Evolutionary conservation across 108 stramenopile genomes (phyloP).

Genomic region (Cafeteria roenbergensis): DNA sequence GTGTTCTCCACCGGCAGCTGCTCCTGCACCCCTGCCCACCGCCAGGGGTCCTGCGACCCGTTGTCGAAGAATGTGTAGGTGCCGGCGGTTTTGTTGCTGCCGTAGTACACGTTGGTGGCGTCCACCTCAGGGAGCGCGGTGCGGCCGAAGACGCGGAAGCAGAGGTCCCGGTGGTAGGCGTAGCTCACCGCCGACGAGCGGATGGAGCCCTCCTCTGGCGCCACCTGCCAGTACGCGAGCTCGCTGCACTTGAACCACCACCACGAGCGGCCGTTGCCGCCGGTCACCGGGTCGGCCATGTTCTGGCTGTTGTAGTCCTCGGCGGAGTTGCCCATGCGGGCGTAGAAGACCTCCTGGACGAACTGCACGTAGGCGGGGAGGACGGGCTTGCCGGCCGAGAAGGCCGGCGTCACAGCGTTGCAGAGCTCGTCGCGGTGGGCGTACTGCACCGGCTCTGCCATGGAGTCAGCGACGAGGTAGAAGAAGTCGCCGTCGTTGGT

Average conservation of each 20-base stretch:
- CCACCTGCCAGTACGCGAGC: conserved; percentile 5
- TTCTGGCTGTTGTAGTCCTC: neutral
- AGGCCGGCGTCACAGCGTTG: neutral
- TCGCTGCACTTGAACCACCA: conserved; percentile 6
- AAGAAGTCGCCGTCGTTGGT: neutral
- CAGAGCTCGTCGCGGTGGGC: neutral
- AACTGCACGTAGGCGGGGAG: neutral
- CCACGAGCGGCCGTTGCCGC: conserved; percentile 7
- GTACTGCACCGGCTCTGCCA: conserved; percentile 8
- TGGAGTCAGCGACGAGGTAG: neutral
- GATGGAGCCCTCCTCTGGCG: neutral
- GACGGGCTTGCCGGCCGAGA: neutral
- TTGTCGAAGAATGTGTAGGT: conserved; percentile 1
- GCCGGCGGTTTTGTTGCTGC: neutral
- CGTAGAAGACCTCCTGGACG: neutral
- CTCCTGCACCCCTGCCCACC: neutral
- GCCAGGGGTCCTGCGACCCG: conserved; percentile 4
- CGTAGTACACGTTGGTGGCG: neutral
- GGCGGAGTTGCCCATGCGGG: neutral
- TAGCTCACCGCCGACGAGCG: neutral
- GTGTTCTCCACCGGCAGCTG: neutral
- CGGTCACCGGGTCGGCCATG: neutral
- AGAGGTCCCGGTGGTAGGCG: neutral
- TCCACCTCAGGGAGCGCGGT: neutral
- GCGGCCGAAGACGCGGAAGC: neutral